These are phyloP conservation scores for Hyaloscypha hepaticicola DNA, from an alignment of 495 filamentous ascomycete genomes.

Conservation along the genomic window DNA sequence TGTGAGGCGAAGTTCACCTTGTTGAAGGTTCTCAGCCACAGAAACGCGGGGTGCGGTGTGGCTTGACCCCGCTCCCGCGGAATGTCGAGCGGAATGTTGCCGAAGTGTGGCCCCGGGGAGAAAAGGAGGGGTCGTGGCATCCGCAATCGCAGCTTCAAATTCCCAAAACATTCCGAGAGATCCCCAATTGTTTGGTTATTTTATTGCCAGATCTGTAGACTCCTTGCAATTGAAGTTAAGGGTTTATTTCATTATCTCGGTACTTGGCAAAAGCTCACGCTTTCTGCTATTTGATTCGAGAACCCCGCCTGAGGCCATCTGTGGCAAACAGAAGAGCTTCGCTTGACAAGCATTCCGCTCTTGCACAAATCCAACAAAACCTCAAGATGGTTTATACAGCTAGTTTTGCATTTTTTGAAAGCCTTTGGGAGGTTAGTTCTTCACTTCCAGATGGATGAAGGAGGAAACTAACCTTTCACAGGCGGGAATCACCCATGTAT, in stretches of 20 bases:
- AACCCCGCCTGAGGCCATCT: background rate
- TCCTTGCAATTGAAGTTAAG: background rate
- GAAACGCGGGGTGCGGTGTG: background rate
- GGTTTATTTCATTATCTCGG: background rate
- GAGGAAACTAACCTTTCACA: background rate
- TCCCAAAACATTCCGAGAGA: background rate
- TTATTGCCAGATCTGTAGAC: background rate
- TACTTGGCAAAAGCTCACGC: background rate
- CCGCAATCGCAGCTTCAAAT: background rate
- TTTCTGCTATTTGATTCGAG: background rate
- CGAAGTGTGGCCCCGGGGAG: background rate
- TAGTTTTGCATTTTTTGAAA: constrained; percentile 91
- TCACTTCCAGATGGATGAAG: background rate
- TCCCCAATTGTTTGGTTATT: background rate
- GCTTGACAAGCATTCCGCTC: background rate
- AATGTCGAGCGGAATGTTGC: background rate
- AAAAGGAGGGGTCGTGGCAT: background rate
- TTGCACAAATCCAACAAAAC: background rate
- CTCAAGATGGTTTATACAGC: constrained; percentile 44
- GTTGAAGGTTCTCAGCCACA: too few species aligned
- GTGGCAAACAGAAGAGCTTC: background rate
- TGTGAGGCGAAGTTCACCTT: background rate
- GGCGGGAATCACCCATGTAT: constrained; percentile 78
- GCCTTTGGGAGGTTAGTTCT: constrained; percentile 67
- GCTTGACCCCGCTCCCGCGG: background rate